Base-by-base conservation (phyloP, 441 rosid species). In the Oxalis stricta region DNA sequence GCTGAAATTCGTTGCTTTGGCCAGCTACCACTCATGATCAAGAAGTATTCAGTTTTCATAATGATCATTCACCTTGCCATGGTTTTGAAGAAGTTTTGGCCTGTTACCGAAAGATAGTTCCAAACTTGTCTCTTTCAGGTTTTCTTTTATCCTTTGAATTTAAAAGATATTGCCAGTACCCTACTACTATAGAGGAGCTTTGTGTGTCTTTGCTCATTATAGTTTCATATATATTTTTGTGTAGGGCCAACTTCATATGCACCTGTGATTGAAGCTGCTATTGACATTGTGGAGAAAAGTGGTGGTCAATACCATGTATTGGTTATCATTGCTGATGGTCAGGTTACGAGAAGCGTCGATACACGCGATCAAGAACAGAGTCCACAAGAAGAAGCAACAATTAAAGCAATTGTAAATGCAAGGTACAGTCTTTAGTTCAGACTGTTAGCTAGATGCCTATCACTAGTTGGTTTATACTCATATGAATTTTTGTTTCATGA, bases 221-320 rank as follows among this genome's bases (percentile, higher is more conserved):
- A 59, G 32, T 36, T 39, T 53, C 17, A 34, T 28, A 33, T 13
- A 46, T 52, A 23, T 56, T 51, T 38, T 29, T 59, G 33, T 18
- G 11, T 53, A 83, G 97, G 97, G 48, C 95, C 97, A 42, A 88
- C 95, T 23, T 84, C 95, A 19, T 84, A 78, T 33, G 95, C 61
- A 63, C 89, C 95, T 0, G 68, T 84, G 54, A 61, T 79, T 12
- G 87, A 88, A 38, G 83, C 75, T 18, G 95, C 91, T 0, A 41
- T 81, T 4, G 79, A 77, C 60, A 69, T 82, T 48, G 95, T 88
- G 7, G 82, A 84, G 53, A 68, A 58, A 50, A 77, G 73, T 28
- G 65, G 76, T 16, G 95, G 95, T 44, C 95, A 79, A 36, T 84
- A 71, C 53, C 97, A 82, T 56, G 89, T 84, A 15, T 63, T 88